phyloP scores from a whole-genome alignment of 179 eudicot species.

The Carnegiea gigantea region DNA sequence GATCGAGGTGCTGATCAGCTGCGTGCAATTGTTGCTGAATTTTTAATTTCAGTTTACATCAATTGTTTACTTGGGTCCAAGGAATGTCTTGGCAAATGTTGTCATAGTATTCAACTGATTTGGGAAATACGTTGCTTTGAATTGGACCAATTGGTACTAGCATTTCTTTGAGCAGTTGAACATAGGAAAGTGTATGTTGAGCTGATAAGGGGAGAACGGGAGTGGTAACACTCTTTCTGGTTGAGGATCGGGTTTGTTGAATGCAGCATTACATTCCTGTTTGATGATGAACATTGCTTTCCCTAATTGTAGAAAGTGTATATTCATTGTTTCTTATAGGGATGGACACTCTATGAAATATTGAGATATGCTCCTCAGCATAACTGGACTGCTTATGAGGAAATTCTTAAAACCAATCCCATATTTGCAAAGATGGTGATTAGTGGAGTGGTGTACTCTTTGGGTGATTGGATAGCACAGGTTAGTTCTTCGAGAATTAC shows the following conservation, averaged over 20 bases:
- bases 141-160: background rate
- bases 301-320: background rate
- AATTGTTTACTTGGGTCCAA: background rate
- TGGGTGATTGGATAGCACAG: constrained; percentile 99
- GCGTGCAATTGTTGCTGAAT: background rate
- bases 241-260: background rate
- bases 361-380: constrained; percentile 92
- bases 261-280: background rate
- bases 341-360: constrained; percentile 92
- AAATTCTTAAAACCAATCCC: constrained; percentile 81
- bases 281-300: background rate
- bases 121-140: background rate
- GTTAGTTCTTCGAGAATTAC: constrained; percentile 37
- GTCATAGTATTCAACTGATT: background rate
- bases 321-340: constrained; percentile 46
- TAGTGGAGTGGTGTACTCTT: constrained; percentile 92
- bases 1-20: background rate
- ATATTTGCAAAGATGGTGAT: constrained; percentile 90
- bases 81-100: background rate
- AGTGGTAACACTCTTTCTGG: background rate
- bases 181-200: background rate
- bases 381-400: constrained; percentile 94
- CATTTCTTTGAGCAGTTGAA: background rate
- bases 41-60: background rate
- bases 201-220: background rate